Conservation (phyloP, 2,329 filamentous ascomycete genomes). For the Endocalyx cinctus region DNA sequence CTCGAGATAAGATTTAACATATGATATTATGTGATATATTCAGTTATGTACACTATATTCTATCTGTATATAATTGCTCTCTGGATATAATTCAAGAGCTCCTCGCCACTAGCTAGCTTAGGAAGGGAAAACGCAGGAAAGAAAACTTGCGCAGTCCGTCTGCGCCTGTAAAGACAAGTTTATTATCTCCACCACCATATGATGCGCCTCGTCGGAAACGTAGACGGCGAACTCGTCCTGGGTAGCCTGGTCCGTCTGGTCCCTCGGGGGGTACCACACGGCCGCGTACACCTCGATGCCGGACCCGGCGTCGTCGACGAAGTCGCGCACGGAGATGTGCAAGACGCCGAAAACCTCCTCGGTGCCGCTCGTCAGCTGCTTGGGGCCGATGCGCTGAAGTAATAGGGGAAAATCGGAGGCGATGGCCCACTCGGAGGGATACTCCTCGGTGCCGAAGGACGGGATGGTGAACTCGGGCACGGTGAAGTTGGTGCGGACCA, state of each 20-base stretch:
- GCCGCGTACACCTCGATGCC: constrained; percentile 13
- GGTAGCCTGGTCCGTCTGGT: constrained; percentile 4
- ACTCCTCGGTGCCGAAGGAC: constrained; percentile 8
- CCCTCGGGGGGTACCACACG: constrained; percentile 15
- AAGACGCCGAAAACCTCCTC: constrained; percentile 10
- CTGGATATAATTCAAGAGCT: too few relatives aligned
- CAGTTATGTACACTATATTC: too few relatives aligned
- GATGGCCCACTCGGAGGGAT: constrained; percentile 8
- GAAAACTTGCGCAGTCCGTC: constrained; percentile 12
- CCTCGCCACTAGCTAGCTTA: too few relatives aligned
- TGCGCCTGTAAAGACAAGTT: constrained; percentile 13
- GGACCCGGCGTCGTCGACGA: constrained; percentile 6
- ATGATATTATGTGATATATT: too few relatives aligned
- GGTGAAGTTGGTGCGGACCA: constrained; percentile 12
- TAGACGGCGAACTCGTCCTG: constrained; percentile 7
- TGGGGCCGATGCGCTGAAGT: constrained; percentile 9
- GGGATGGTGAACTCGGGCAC: constrained; percentile 12
- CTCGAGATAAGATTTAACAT: too few relatives aligned
- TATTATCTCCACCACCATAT: constrained; percentile 17
- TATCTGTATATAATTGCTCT: too few relatives aligned
- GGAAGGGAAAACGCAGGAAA: too few relatives aligned
- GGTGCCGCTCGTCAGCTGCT: constrained; percentile 1
- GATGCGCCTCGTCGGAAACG: constrained; percentile 12
- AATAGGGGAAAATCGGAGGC: constrained; percentile 5
- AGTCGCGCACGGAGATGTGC: constrained; percentile 15